Base-by-base conservation (phyloP, 192 early-diverging fungal genomes). In the Umbelopsis vinacea region DNA sequence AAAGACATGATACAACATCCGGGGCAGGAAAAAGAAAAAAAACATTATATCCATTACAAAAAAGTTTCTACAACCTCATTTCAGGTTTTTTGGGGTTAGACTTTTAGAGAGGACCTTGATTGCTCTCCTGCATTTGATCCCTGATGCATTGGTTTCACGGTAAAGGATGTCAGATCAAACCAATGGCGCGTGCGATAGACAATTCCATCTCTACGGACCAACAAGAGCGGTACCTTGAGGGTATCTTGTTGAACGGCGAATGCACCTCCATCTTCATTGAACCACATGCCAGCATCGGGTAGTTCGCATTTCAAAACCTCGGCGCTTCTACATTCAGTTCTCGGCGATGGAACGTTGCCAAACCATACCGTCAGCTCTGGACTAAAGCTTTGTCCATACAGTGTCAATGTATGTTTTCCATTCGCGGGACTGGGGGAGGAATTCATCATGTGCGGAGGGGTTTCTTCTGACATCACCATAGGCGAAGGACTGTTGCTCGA, bases 301-400 rank as follows among this genome's bases (percentile, higher is more conserved):
- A 63, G 17, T 38, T 29, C 33, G 17, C 57, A 63, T 14, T 26
- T 17, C 29, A 63, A 63, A 37, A 63, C 33, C 33, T 63, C 57
- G 11, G 57, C 15, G 33, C 29, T 63, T 63, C 33, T 63, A 35
- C 22, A 74, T 50, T 74, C 73, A 23, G 67, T 68, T 48, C 57
- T 57, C 19, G 73, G 73, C 3, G 73, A 52, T 11, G 52, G 52
- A 19, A 74, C 69, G 38, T 74, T 68, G 26, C 73, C 73, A 60
- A 93, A 93, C 82, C 86, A 83, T 35, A 93, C 88, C 6, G 82
- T 84, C 78, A 93, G 79, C 52, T 91, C 89, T 8, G 85, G 86
- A 2, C 82, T 74, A 70, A 91, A 93, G 47, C 90, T 89, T 33
- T 89, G 76, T 7, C 92, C 92, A 45, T 86, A 82, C 26, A 92